A percentile compares a stretch with the other conserved stretches of the same genome.
Evolutionary conservation across 1,139 yeast species (phyloP).

Genomic region (Geotrichum carabidarum): DNA sequence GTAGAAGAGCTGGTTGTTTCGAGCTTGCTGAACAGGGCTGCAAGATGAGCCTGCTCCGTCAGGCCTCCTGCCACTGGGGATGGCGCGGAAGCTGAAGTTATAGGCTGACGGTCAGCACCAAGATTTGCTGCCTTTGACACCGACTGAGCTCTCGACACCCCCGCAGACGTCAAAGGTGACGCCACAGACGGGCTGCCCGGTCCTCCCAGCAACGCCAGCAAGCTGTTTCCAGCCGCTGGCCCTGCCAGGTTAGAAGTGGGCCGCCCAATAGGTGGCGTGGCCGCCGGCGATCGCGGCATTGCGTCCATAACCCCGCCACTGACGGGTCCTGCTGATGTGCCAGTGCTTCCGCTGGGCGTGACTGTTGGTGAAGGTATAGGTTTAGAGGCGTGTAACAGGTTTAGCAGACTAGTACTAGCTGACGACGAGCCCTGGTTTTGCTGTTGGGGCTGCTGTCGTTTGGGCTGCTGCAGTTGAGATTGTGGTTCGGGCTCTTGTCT

Average conservation of each 20-base stretch:
- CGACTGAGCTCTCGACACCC: not conserved
- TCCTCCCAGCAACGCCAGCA: not conserved
- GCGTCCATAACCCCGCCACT: not conserved
- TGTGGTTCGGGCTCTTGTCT: constrained; percentile 10
- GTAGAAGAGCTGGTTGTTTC: not conserved
- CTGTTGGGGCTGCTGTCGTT: constrained; percentile 10
- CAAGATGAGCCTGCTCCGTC: constrained; percentile 9
- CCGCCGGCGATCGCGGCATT: not conserved
- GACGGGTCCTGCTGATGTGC: not conserved
- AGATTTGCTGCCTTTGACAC: not conserved
- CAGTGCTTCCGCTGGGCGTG: not conserved
- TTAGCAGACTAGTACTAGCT: constrained; percentile 5
- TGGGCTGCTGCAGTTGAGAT: constrained; percentile 9
- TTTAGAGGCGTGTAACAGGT: constrained; percentile 6
- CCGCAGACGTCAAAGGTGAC: not conserved
- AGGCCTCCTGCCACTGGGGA: not conserved
- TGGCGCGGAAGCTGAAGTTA: not conserved
- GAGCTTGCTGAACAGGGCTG: constrained; percentile 4
- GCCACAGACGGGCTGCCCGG: not conserved
- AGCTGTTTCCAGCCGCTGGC: not conserved
- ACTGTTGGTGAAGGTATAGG: not conserved
- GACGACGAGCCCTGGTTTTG: not conserved
- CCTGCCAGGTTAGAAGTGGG: not conserved
- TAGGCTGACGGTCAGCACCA: not conserved
- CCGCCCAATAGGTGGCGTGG: constrained; percentile 11